Conservation (phyloP, 768 basidiomycete genomes). For the Lentinula lateritia region DNA sequence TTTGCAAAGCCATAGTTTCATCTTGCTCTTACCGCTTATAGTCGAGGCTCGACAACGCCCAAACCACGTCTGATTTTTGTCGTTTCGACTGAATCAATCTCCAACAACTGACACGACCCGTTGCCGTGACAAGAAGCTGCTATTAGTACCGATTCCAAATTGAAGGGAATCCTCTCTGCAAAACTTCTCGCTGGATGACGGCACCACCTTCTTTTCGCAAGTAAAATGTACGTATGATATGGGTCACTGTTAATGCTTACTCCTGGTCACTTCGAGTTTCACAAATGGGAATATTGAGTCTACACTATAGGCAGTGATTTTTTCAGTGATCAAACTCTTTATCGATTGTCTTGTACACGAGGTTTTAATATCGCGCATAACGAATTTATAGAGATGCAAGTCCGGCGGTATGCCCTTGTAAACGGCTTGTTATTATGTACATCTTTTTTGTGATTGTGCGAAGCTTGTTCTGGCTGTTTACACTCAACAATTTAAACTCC, state of each 20-base stretch:
- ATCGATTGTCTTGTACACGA: slow-evolving; percentile 7
- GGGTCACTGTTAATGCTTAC: neutral
- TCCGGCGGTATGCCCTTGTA: neutral
- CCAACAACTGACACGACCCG: neutral
- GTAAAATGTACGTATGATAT: neutral
- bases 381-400: neutral
- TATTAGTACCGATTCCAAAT: neutral
- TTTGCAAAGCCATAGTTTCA: neutral
- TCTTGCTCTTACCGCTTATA: neutral
- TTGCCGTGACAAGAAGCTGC: neutral
- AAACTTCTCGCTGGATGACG: neutral
- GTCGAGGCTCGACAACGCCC: neutral
- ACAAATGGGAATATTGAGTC: neutral
- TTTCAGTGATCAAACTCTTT: neutral
- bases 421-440: neutral
- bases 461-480: neutral
- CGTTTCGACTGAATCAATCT: slow-evolving; percentile 1
- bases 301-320: neutral
- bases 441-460: neutral
- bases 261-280: neutral
- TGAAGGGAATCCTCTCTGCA: neutral
- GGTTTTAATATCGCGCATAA: slow-evolving; percentile 6
- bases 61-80: slow-evolving; percentile 3
- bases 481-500: slow-evolving; percentile 2
- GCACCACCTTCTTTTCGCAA: neutral